phyloP scores from a whole-genome alignment of 1,139 yeast genomes.

The Candida sp. region DNA sequence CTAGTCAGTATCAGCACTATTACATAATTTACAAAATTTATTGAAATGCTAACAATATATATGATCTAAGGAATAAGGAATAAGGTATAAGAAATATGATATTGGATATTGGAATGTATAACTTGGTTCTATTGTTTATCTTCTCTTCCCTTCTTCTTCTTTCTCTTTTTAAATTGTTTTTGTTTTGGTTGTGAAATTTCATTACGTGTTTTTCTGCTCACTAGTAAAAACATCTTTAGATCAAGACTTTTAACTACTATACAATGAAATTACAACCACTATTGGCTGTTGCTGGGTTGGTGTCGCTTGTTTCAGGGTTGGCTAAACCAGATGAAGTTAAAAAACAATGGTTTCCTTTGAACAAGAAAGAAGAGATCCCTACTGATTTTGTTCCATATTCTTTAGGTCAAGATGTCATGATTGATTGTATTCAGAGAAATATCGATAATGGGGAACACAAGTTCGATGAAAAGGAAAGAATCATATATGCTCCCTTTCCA shows the following conservation, averaged over 20 bases:
- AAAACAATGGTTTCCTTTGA: constrained; percentile 34
- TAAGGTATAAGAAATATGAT: too few species aligned
- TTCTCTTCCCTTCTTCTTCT: too few species aligned
- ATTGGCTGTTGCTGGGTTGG: constrained; percentile 2
- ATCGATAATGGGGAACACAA: constrained; percentile 77
- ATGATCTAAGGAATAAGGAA: too few species aligned
- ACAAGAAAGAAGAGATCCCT: constrained; percentile 38
- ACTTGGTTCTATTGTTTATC: too few species aligned
- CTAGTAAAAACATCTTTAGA: neutral
- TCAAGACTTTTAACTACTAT: too few species aligned
- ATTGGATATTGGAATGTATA: too few species aligned
- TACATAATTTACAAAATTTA: too few species aligned
- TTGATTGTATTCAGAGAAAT: constrained; percentile 64
- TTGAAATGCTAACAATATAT: too few species aligned
- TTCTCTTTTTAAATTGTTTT: too few species aligned
- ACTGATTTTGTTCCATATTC: constrained; percentile 31
- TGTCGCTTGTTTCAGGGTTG: constrained; percentile 5
- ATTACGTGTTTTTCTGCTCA: neutral
- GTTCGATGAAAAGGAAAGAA: constrained; percentile 56
- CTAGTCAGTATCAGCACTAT: too few species aligned
- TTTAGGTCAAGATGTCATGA: constrained; percentile 42
- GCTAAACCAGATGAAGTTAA: constrained; percentile 3
- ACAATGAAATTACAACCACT: constrained; percentile 7
- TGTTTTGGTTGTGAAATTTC: neutral
- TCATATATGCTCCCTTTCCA: constrained; percentile 59